A percentile compares a stretch with the other conserved stretches of the same genome.
Evolutionary conservation across 192 early-diverging fungal genomes (phyloP).

Genomic region (Umbelopsis vinacea): DNA sequence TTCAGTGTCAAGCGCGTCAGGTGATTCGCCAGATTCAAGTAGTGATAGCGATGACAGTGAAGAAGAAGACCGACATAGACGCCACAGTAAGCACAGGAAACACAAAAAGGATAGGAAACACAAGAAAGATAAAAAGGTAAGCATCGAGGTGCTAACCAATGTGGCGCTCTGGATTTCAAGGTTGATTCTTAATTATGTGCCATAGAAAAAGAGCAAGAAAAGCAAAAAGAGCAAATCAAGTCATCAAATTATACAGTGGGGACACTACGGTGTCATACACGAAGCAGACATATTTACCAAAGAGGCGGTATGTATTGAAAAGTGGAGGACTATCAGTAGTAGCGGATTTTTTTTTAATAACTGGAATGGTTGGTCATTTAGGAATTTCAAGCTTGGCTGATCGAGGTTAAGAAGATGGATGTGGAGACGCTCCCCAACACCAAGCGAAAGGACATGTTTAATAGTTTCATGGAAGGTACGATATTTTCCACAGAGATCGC

Average conservation of each 20-base stretch:
- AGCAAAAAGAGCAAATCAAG: conserved; percentile 39
- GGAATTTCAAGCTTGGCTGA: conserved; percentile 63
- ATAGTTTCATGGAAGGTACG: conserved; percentile 60
- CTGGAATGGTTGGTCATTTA: background rate
- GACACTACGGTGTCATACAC: conserved; percentile 56
- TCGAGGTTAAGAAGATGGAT: conserved; percentile 54
- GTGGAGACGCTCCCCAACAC: conserved; percentile 51
- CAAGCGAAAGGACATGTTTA: conserved; percentile 56
- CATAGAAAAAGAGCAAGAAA: conserved; percentile 47
- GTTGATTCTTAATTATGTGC: background rate
- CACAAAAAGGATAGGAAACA: conserved; percentile 50
- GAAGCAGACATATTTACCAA: conserved; percentile 53
- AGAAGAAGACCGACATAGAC: conserved; percentile 25
- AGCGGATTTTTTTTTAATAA: background rate
- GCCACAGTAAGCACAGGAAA: conserved; percentile 43
- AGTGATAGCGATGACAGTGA: conserved; percentile 23
- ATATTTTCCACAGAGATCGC: background rate
- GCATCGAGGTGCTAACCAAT: background rate
- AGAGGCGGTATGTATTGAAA: conserved; percentile 30
- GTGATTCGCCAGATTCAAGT: conserved; percentile 12
- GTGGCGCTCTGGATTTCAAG: background rate
- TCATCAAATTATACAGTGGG: conserved; percentile 39
- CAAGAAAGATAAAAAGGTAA: conserved; percentile 44
- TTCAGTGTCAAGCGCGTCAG: background rate
- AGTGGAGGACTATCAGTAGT: background rate